These are phyloP conservation scores for Phytophthora kernoviae DNA, from an alignment of 352 stramenopile genomes.

Conservation along the genomic window DNA sequence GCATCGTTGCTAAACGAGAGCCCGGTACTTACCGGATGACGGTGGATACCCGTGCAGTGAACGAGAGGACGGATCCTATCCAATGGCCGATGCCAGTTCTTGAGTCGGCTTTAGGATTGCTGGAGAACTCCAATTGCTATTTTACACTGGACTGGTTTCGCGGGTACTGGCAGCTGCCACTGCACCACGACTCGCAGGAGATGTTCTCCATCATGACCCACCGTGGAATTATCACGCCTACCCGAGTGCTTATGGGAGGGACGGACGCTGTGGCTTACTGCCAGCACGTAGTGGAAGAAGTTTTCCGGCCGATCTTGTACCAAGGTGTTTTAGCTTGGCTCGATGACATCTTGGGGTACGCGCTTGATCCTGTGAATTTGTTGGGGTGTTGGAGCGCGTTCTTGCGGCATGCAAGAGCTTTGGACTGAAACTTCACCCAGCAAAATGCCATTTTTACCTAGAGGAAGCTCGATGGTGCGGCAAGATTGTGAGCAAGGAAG, in stretches of 20 bases:
- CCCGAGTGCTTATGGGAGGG: conserved; percentile 18
- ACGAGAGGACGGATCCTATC: conserved; percentile 5
- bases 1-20: conserved; percentile 11
- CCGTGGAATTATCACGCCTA: conserved; percentile 11
- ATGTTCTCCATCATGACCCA: conserved; percentile 10
- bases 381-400: conserved; percentile 6
- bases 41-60: not conserved
- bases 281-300: conserved; percentile 6
- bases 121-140: not conserved
- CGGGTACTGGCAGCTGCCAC: conserved; percentile 15
- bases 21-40: conserved; percentile 2
- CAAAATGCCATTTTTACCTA: conserved; percentile 2
- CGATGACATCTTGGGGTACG: conserved; percentile 9
- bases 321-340: conserved; percentile 6
- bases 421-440: conserved; percentile 8
- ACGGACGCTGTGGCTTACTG: conserved; percentile 7
- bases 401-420: not conserved
- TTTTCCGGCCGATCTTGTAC: conserved; percentile 3
- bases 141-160: conserved; percentile 24
- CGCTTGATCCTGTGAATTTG: not conserved
- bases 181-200: conserved; percentile 3
- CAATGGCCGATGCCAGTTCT: conserved; percentile 8
- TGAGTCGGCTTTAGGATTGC: not conserved
- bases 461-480: conserved; percentile 6
- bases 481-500: conserved; percentile 5